Base-by-base conservation (phyloP, 306 rosid genomes). In the Prunus davidiana region DNA sequence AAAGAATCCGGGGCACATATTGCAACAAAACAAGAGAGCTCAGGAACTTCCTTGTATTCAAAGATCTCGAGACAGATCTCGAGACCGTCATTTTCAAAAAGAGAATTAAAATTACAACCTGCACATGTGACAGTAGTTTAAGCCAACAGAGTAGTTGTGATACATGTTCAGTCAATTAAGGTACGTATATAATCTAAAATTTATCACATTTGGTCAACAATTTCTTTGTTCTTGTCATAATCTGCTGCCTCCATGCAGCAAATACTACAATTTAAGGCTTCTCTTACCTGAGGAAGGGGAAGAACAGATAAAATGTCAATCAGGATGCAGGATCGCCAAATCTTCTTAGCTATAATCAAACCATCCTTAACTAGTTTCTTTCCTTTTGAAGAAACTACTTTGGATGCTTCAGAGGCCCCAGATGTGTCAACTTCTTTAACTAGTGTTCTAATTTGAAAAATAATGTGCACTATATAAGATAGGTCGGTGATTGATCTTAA, bases 211-310 rank as follows among this genome's bases (percentile, higher is more conserved):
- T 65, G 10, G 69, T 65, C 49, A 65, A 19, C 5, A 25, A 14
- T 25, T 34, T 4, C 8, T 34, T 34, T n/a, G 19, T 2, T n/a
- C 12, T n/a, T 10, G 13, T 5, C 3, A 51, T 38, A 13, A 67
- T 20, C 24, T 24, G 14, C 13, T 24, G 41, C 41, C 32, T 6
- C 64, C 25, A 3, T 24, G 15, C 15, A 58, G 64, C 13, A 58
- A 58, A 20, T 58, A 64, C 9, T 64, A 4, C 6, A 38, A n/a
- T n/a, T 22, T 28, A 46, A 22, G 54, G 12, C 45, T 47, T 69
- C 43, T 27, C 25, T 27, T 69, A 69, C 74, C 74, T 69, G 62
- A 1, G 74, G 74, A 69, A 27, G 16, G 47, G 74, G 74, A 28
- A 69, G 74, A 28, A 69, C 11, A 51, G 74, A 41, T 25, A 69